phyloP scores from a whole-genome alignment of 106 monocot genomes.

The Allium sativum region DNA sequence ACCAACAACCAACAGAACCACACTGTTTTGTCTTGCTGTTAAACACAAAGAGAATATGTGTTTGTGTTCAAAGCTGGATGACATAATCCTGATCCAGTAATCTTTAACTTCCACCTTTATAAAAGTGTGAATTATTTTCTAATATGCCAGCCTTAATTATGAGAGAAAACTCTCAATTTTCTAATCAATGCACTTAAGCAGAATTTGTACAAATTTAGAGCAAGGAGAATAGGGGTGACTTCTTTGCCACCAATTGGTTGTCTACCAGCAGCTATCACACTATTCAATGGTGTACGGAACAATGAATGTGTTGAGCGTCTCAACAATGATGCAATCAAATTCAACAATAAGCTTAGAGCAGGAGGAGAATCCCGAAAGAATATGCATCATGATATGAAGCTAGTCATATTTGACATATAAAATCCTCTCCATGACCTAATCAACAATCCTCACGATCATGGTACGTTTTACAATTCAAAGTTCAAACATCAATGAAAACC shows the following conservation, averaged over 20 bases:
- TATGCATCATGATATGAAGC: constrained; percentile 41
- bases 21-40: too few relatives aligned
- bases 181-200: constrained; percentile 3
- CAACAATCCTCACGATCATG: constrained; percentile 28
- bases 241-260: constrained; percentile 76
- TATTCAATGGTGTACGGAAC: constrained; percentile 37
- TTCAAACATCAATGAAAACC: not conserved
- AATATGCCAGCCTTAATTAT: too few relatives aligned
- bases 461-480: constrained; percentile 11
- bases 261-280: constrained; percentile 68
- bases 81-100: too few relatives aligned
- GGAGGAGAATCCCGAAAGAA: constrained; percentile 25
- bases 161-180: too few relatives aligned
- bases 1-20: too few relatives aligned
- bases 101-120: too few relatives aligned
- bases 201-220: constrained; percentile 51
- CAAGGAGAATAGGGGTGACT: constrained; percentile 70
- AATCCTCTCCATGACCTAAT: constrained; percentile 52
- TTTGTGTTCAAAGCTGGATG: too few relatives aligned
- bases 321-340: constrained; percentile 47
- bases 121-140: too few relatives aligned
- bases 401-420: constrained; percentile 77
- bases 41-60: too few relatives aligned
- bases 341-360: constrained; percentile 52
- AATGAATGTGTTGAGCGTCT: constrained; percentile 47